These are phyloP conservation scores for Mortierella antarctica DNA, from an alignment of 192 early-diverging fungal species.

Conservation along the genomic window DNA sequence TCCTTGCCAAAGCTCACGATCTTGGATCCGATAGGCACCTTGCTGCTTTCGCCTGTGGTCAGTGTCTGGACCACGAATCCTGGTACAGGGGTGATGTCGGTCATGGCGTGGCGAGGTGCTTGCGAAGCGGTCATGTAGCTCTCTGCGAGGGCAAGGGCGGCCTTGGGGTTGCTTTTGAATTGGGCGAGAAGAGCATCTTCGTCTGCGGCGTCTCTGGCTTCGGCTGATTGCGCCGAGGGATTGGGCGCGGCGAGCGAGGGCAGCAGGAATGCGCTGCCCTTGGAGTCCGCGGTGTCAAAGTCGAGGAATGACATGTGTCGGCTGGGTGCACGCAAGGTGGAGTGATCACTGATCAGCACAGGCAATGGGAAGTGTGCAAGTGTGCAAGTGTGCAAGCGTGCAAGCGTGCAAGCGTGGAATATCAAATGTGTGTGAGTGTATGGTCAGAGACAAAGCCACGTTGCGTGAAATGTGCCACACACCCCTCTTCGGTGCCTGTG, in stretches of 20 bases:
- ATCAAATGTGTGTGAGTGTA: neutral
- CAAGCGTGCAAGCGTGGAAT: neutral
- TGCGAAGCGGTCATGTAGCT: slow-evolving; percentile 36
- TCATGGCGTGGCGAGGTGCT: slow-evolving; percentile 35
- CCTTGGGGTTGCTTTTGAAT: slow-evolving; percentile 57
- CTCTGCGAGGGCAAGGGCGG: slow-evolving; percentile 39
- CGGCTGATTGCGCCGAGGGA: neutral
- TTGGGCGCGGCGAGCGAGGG: neutral
- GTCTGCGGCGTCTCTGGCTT: slow-evolving; percentile 24
- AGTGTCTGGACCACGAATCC: slow-evolving; percentile 67
- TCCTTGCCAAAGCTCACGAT: slow-evolving; percentile 46
- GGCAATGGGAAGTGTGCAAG: too few relatives aligned
- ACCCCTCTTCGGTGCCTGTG: neutral
- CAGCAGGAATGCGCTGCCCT: slow-evolving; percentile 16
- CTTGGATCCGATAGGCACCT: slow-evolving; percentile 20
- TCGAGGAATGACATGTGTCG: slow-evolving; percentile 35
- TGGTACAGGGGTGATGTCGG: slow-evolving; percentile 58
- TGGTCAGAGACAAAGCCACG: slow-evolving; percentile 1
- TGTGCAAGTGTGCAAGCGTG: neutral
- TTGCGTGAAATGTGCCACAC: neutral
- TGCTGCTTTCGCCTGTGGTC: slow-evolving; percentile 20
- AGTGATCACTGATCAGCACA: too few relatives aligned
- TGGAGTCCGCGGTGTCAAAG: slow-evolving; percentile 11
- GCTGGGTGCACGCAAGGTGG: neutral
- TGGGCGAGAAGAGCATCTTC: slow-evolving; percentile 41